These are phyloP conservation scores for Coemansia sp. DNA, from an alignment of 192 early-diverging fungal genomes.

Conservation along the genomic window DNA sequence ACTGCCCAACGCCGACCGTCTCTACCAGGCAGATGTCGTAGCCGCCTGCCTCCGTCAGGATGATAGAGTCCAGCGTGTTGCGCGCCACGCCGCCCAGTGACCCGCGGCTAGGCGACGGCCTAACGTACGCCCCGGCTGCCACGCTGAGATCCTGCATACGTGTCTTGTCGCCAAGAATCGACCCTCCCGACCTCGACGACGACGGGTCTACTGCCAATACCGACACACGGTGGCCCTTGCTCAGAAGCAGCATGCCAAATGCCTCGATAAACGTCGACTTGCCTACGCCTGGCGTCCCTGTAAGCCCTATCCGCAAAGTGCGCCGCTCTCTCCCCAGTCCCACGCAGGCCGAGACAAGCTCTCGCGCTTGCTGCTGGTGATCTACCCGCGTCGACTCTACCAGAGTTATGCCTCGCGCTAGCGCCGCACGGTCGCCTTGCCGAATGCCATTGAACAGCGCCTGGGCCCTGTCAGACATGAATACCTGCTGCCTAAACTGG, in stretches of 20 bases:
- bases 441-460: slow-evolving; percentile 29
- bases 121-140: slow-evolving; percentile 62
- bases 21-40: slow-evolving; percentile 79
- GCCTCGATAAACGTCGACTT: slow-evolving; percentile 86
- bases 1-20: slow-evolving; percentile 85
- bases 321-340: slow-evolving; percentile 27
- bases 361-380: slow-evolving; percentile 60
- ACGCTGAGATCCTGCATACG: slow-evolving; percentile 75
- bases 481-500: neutral
- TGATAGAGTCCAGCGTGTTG: slow-evolving; percentile 77
- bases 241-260: slow-evolving; percentile 72
- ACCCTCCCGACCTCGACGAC: slow-evolving; percentile 73
- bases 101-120: slow-evolving; percentile 74
- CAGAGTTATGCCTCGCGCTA: slow-evolving; percentile 41
- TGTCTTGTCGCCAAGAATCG: slow-evolving; percentile 84
- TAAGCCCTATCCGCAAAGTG: slow-evolving; percentile 73
- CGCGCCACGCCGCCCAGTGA: slow-evolving; percentile 75
- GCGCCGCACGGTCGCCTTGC: slow-evolving; percentile 20
- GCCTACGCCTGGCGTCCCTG: slow-evolving; percentile 77
- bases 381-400: slow-evolving; percentile 68
- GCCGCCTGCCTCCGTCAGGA: slow-evolving; percentile 75
- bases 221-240: slow-evolving; percentile 66
- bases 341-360: slow-evolving; percentile 58
- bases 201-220: slow-evolving; percentile 86
- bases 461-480: slow-evolving; percentile 1